These are phyloP conservation scores for Colletotrichum sp. DNA, from an alignment of 2,329 filamentous ascomycete species.

Conservation along the genomic window DNA sequence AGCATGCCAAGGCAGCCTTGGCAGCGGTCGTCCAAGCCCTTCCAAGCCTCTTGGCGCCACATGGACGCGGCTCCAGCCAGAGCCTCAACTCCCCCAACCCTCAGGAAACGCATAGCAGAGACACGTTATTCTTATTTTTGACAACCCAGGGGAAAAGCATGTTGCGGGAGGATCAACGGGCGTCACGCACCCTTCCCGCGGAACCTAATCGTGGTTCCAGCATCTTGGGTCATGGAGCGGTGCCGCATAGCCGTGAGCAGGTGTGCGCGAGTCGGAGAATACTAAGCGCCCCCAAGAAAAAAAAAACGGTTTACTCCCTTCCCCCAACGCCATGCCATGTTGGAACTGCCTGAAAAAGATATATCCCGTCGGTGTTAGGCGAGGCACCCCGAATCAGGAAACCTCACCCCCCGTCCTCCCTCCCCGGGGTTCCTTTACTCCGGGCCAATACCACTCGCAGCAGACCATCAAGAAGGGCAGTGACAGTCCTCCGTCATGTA, in stretches of 20 bases:
- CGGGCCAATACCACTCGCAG: background rate
- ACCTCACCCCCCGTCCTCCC: background rate
- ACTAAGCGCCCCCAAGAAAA: background rate
- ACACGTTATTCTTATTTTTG: background rate
- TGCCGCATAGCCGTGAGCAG: background rate
- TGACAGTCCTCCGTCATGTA: background rate
- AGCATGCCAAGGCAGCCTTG: conserved; percentile 13
- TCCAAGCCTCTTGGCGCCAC: background rate
- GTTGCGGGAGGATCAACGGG: background rate
- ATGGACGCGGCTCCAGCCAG: background rate
- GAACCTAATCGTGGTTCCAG: background rate
- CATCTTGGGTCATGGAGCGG: background rate
- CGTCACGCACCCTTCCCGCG: background rate
- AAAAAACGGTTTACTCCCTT: background rate
- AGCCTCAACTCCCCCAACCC: conserved; percentile 15
- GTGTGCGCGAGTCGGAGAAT: background rate
- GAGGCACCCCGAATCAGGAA: background rate
- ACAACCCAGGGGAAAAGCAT: background rate
- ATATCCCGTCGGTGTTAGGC: background rate
- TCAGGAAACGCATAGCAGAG: background rate
- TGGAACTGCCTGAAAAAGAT: background rate
- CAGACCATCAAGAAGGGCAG: background rate
- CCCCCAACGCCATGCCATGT: background rate
- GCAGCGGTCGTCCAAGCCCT: background rate
- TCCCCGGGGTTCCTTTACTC: background rate